Conservation (phyloP, 2,329 filamentous ascomycete species). For the Chalara sp. region DNA sequence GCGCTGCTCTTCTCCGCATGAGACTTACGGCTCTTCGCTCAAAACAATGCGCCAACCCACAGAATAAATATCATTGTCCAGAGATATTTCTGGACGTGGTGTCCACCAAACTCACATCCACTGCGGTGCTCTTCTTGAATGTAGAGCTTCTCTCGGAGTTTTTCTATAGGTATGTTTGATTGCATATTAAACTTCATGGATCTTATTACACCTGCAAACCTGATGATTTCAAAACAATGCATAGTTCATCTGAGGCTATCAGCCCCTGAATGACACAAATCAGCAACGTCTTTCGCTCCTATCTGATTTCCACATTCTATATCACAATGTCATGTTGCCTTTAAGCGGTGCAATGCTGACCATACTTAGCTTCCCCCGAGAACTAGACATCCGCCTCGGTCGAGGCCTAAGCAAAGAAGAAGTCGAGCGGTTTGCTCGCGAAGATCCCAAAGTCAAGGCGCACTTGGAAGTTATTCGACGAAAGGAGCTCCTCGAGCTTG, state of each 20-base stretch:
- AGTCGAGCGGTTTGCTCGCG: slow-evolving; percentile 83
- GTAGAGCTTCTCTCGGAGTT: slow-evolving; percentile 96
- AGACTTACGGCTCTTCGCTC: slow-evolving; percentile 82
- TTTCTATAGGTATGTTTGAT: slow-evolving; percentile 59
- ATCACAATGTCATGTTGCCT: no score
- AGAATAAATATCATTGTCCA: slow-evolving; percentile 94
- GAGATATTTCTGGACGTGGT: slow-evolving; percentile 98
- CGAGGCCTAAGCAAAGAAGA: slow-evolving; percentile 72
- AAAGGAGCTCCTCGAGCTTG: slow-evolving; percentile 89
- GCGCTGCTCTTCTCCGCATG: slow-evolving; percentile 85
- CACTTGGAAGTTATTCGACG: slow-evolving; percentile 88
- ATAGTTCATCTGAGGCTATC: slow-evolving; percentile 63
- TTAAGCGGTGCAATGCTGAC: not conserved
- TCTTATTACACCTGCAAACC: slow-evolving; percentile 1
- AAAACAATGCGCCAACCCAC: slow-evolving; percentile 74
- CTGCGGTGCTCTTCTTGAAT: slow-evolving; percentile 93
- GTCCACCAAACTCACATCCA: slow-evolving; percentile 88
- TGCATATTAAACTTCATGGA: not conserved
- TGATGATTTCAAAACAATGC: slow-evolving; percentile 53
- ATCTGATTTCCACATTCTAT: slow-evolving; percentile 43
- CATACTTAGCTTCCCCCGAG: slow-evolving; percentile 70
- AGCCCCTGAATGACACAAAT: slow-evolving; percentile 51
- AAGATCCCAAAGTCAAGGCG: slow-evolving; percentile 82
- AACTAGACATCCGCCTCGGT: slow-evolving; percentile 81
- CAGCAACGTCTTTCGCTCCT: slow-evolving; percentile 64